phyloP scores from a whole-genome alignment of 305 asterid species.

The Coffea humblotiana region DNA sequence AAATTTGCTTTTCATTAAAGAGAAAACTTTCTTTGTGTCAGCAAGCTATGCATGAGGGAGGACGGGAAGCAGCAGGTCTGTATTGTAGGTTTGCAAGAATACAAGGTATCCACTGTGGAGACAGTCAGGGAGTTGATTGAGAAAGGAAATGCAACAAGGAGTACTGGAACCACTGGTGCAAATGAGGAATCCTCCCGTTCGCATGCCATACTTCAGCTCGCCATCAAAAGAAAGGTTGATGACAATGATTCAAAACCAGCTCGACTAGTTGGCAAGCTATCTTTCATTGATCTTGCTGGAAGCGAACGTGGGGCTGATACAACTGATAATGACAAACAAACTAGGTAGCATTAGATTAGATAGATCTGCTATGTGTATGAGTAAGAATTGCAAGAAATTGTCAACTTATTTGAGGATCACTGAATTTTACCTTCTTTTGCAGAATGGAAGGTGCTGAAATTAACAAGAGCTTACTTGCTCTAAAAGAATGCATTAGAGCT shows the following conservation, averaged over 20 bases:
- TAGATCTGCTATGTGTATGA: neutral
- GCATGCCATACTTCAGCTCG: conserved; percentile 98
- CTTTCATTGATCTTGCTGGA: conserved; percentile 99
- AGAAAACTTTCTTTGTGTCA: conserved; percentile 30
- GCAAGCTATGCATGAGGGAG: conserved; percentile 99
- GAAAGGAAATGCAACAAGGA: conserved; percentile 88
- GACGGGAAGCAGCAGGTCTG: conserved; percentile 99
- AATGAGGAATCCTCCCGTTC: conserved; percentile 99
- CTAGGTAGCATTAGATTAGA: conserved; percentile 48
- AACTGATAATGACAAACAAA: conserved; percentile 96
- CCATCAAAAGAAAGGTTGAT: conserved; percentile 76
- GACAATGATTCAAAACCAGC: conserved; percentile 93
- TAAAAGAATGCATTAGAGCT: conserved; percentile 98
- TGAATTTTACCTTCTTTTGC: conserved; percentile 27
- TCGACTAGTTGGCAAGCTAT: conserved; percentile 88
- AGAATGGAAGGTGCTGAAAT: conserved; percentile 99
- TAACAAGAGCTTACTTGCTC: conserved; percentile 93
- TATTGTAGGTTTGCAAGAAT: conserved; percentile 97
- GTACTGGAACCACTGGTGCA: conserved; percentile 99
- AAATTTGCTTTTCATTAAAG: too few relatives aligned
- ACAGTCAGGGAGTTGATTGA: conserved; percentile 89
- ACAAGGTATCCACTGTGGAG: conserved; percentile 90
- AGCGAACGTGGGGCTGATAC: conserved; percentile 99
- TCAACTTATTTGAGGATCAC: neutral
- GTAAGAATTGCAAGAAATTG: neutral